Percentiles rank a stretch among this genome's conserved stretches.
These are phyloP conservation scores for Tulasnella sp. DNA, from an alignment of 768 basidiomycete species.

Conservation along the genomic window DNA sequence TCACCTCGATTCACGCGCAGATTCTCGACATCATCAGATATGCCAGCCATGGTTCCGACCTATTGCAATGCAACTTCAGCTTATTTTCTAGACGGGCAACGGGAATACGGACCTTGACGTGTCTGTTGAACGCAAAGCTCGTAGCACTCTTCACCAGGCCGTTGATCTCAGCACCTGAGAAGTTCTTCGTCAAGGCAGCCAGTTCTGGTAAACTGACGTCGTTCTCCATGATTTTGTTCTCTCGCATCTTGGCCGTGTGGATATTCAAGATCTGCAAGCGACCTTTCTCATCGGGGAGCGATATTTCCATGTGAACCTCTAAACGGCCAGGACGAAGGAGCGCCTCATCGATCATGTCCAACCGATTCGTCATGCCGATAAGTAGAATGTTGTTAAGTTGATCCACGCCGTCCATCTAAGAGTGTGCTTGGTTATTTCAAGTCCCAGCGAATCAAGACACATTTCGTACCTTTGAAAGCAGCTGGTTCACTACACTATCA, in stretches of 20 bases:
- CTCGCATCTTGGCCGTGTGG: constrained; percentile 93
- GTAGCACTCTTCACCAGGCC: constrained; percentile 98
- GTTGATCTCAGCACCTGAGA: constrained; percentile 93
- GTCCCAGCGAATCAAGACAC: not conserved
- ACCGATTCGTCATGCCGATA: constrained; percentile 98
- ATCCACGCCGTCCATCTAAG: constrained; percentile 98
- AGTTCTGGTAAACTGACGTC: constrained; percentile 86
- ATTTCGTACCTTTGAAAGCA: constrained; percentile 81
- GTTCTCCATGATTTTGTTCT: constrained; percentile 82
- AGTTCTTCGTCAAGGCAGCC: constrained; percentile 89
- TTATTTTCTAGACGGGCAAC: not conserved
- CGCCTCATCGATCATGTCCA: constrained; percentile 99
- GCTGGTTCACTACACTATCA: constrained; percentile 98
- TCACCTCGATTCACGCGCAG: constrained; percentile 83
- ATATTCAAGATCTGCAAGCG: constrained; percentile 93
- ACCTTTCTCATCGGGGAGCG: constrained; percentile 91
- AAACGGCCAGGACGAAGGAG: constrained; percentile 96
- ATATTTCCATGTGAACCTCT: constrained; percentile 99
- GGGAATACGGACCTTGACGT: constrained; percentile 69
- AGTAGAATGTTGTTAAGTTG: constrained; percentile 97
- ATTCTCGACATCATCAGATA: constrained; percentile 94
- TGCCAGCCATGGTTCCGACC: constrained; percentile 95
- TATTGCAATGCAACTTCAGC: constrained; percentile 35
- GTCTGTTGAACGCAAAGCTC: constrained; percentile 95
- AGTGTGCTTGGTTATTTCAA: not conserved